Conservation (phyloP, 2,329 filamentous ascomycete species). For the Colletotrichum filicis region DNA sequence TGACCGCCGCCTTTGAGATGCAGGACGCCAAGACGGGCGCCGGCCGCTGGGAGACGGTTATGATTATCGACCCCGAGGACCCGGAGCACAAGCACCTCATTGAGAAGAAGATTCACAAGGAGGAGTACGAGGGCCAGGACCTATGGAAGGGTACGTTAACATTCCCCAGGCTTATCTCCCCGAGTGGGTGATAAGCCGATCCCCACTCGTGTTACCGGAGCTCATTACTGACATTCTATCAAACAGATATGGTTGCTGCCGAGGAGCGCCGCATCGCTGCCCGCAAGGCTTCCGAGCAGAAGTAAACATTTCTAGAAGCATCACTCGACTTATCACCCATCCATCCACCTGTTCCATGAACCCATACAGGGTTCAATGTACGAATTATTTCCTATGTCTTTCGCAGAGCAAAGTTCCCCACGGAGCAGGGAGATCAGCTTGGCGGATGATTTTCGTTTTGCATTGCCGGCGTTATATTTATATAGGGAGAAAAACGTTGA, state of each 20-base stretch:
- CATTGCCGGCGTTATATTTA: slow-evolving; percentile 1
- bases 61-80: slow-evolving; percentile 83
- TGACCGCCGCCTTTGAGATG: slow-evolving; percentile 84
- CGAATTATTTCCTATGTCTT: neutral
- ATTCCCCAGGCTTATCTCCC: neutral
- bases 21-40: slow-evolving; percentile 80
- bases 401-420: neutral
- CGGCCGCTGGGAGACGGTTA: slow-evolving; percentile 86
- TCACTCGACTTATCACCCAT: neutral
- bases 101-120: slow-evolving; percentile 88
- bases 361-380: neutral
- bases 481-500: neutral
- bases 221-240: slow-evolving; percentile 34
- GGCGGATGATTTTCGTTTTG: neutral
- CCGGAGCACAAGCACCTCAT: slow-evolving; percentile 85
- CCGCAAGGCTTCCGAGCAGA: slow-evolving; percentile 40
- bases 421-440: neutral
- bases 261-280: slow-evolving; percentile 73
- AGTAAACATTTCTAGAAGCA: neutral
- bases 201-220: neutral
- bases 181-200: neutral
- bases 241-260: slow-evolving; percentile 81
- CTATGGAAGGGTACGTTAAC: slow-evolving; percentile 82
- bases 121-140: slow-evolving; percentile 89
- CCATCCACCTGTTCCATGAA: neutral